Conservation (phyloP, 257 asterid species). For the Leptodermis oblonga region DNA sequence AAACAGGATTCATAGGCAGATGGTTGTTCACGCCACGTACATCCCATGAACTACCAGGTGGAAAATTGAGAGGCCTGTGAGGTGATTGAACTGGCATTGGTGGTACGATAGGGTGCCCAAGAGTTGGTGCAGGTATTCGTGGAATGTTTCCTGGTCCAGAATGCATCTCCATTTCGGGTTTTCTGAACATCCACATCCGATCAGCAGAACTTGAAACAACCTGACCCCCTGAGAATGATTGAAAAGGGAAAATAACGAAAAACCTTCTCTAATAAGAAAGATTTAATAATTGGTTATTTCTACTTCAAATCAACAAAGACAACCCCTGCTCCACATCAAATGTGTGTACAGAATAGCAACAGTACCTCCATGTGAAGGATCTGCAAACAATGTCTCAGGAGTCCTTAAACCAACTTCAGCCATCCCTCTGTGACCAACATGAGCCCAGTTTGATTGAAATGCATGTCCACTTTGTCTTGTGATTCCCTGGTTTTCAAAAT, state of each 20-base stretch:
- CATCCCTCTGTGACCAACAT: conserved; percentile 37
- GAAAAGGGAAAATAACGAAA: background rate
- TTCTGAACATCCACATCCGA: conserved; percentile 36
- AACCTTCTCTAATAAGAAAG: background rate
- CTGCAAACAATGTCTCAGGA: conserved; percentile 22
- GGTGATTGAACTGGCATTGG: conserved; percentile 54
- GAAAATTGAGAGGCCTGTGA: conserved; percentile 57
- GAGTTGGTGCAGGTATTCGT: conserved; percentile 36
- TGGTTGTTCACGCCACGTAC: conserved; percentile 53
- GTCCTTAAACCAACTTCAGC: conserved; percentile 41
- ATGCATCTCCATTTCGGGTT: conserved; percentile 48
- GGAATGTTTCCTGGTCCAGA: conserved; percentile 45
- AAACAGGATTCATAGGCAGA: conserved; percentile 39
- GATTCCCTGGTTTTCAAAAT: conserved; percentile 57
- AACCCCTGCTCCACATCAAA: background rate
- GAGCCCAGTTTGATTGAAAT: conserved; percentile 60
- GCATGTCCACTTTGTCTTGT: conserved; percentile 41
- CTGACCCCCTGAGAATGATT: conserved; percentile 21
- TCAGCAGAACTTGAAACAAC: conserved; percentile 28
- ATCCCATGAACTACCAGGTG: conserved; percentile 68
- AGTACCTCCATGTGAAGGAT: conserved; percentile 33
- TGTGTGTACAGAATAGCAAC: background rate
- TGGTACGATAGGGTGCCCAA: conserved; percentile 50
- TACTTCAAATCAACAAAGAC: background rate
- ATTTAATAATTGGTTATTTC: background rate